Conservation (phyloP, 148 eudicot genomes). For the Vaccinium corymbosum region DNA sequence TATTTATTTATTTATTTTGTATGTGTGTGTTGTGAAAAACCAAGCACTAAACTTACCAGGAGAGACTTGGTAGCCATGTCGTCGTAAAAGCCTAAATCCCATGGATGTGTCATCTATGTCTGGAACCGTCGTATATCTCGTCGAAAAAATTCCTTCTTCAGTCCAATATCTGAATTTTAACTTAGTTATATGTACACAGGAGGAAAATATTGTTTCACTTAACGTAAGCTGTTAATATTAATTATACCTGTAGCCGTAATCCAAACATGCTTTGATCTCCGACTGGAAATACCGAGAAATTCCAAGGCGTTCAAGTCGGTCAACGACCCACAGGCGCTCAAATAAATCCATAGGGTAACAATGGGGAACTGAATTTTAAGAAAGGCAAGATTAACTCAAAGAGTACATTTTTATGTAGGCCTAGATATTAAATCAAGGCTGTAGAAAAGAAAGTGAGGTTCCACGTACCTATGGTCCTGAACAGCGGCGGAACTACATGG, state of each 20-base stretch:
- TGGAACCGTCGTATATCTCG: constrained; percentile 51
- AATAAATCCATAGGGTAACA: constrained; percentile 62
- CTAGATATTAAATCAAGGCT: not conserved
- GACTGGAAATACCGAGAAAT: constrained; percentile 45
- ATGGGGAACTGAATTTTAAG: constrained; percentile 41
- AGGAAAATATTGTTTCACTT: not conserved
- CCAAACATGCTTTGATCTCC: constrained; percentile 43
- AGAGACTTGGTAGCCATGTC: constrained; percentile 66
- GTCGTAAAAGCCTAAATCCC: constrained; percentile 73
- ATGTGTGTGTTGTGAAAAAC: too few relatives aligned
- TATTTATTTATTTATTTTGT: too few relatives aligned
- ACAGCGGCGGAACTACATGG: too few relatives aligned
- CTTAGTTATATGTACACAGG: not conserved
- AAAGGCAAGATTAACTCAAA: not conserved
- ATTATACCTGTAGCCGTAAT: constrained; percentile 47
- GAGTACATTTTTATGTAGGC: not conserved
- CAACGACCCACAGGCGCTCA: constrained; percentile 57
- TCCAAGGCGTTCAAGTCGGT: constrained; percentile 68
- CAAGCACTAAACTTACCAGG: constrained; percentile 34
- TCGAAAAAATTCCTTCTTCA: constrained; percentile 67
- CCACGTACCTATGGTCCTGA: too few relatives aligned
- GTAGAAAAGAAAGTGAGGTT: too few relatives aligned
- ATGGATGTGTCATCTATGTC: constrained; percentile 83
- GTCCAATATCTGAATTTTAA: constrained; percentile 61
- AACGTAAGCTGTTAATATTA: not conserved